Base-by-base conservation (phyloP, 2,329 filamentous ascomycete species). In the Alternaria hordeiaustralica region DNA sequence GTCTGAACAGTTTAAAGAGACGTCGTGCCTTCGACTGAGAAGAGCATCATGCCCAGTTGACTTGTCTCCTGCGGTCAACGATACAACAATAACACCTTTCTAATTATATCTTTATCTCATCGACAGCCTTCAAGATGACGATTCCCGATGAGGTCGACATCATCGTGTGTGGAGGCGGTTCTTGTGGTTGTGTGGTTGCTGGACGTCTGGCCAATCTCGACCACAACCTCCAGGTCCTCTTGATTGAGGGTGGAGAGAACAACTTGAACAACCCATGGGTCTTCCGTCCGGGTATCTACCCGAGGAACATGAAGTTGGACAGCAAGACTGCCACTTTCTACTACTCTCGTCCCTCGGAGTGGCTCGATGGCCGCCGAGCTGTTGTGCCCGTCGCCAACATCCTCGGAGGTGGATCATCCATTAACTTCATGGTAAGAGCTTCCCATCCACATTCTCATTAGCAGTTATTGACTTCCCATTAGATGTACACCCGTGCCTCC, bases 241-340 rank as follows among this genome's bases (percentile, higher is more conserved):
- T 92, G 67, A 90, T 92, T 67, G 90, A 92, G 80, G 89, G 85
- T 36, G 90, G 90, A 46, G 90, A 92, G 82, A 90, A 84, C 79
- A 92, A 92, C 74, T 79, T 92, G 62, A 93, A 94, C 82, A 92
- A 93, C 76, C 90, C 90, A 79, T 92, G 86, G 85, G 90, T 93
- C 12, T 93, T 87, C 81, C 88, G 90, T 6, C 91, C 90, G 3
- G 91, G 89, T 58, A 90, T 93, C 77, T 93, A 90, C 80, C 91
- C 91, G n/a, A 83, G 85, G 49, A 93, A 93, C 82, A 93, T 92
- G 90, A 89, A 92, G 80, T 78, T 92, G 63, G 90, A 93, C 84
- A 93, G 90, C 71, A 93, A 92, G 84, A 93, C 90, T 30, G 91
- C 92, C 33, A 91, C 90, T 0, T 94, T 94, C 80, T 95, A 94